These are phyloP conservation scores for Byssothecium circinans DNA, from an alignment of 2,329 filamentous ascomycete genomes.

Conservation along the genomic window DNA sequence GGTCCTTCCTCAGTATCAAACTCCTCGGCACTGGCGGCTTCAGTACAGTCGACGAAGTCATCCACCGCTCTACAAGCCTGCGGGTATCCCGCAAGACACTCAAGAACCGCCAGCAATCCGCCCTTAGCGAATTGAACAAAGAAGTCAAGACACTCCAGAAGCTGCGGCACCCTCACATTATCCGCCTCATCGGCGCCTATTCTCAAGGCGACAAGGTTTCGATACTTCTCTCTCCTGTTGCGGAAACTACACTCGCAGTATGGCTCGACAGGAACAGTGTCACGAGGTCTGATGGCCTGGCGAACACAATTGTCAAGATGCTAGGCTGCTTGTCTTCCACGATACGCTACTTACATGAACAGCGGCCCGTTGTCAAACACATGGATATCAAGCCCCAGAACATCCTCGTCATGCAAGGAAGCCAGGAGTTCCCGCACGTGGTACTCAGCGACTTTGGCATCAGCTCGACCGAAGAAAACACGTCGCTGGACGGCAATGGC, in stretches of 20 bases:
- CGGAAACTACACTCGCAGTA: slow-evolving; percentile 39
- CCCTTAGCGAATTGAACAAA: slow-evolving; percentile 37
- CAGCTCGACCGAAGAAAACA: slow-evolving; percentile 34
- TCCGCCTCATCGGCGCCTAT: slow-evolving; percentile 42
- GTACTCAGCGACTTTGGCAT: slow-evolving; percentile 44
- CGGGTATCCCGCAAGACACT: slow-evolving; percentile 41
- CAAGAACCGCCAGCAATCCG: slow-evolving; percentile 38
- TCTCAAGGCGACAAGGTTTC: slow-evolving; percentile 41
- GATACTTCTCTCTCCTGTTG: slow-evolving; percentile 41
- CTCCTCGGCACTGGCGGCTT: slow-evolving; percentile 42
- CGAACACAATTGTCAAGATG: slow-evolving; percentile 34
- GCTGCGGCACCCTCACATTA: slow-evolving; percentile 43
- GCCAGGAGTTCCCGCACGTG: slow-evolving; percentile 35
- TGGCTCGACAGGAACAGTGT: slow-evolving; percentile 32
- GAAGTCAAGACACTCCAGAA: slow-evolving; percentile 42
- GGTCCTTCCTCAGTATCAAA: slow-evolving; percentile 39
- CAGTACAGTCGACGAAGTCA: slow-evolving; percentile 42
- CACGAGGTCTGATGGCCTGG: slow-evolving; percentile 25
- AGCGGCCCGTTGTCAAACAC: slow-evolving; percentile 40
- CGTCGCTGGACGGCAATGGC: slow-evolving; percentile 12
- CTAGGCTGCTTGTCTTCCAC: slow-evolving; percentile 41
- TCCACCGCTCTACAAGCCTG: slow-evolving; percentile 39
- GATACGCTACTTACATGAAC: slow-evolving; percentile 41
- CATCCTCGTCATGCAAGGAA: slow-evolving; percentile 38
- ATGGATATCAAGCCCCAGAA: slow-evolving; percentile 46